Evolutionary conservation across 441 rosid species (phyloP), one percentile per base, ranked within the genome.

Genomic region (Isatis lusitanica): DNA sequence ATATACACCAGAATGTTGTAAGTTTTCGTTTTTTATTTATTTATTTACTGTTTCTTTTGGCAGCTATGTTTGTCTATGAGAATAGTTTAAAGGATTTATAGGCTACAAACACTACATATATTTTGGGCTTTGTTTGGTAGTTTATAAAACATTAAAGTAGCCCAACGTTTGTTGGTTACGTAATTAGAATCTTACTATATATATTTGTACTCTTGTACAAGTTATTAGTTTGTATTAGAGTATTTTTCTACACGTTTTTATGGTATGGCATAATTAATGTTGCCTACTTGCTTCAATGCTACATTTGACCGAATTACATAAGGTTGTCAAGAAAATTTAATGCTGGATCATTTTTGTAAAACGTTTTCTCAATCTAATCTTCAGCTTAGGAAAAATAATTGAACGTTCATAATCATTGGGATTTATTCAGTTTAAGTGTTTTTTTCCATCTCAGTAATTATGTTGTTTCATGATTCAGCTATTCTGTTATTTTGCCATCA

Each of bases 211-310:
- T 18, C 55, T 48, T 48, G 30, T 48, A 9, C 30, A 26, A 26
- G 28, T 26, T 21, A 21, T 21, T 21, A 48, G 4, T 48, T 48
- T 30, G 12, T 55, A 30, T 30, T 26, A 12, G 46, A 58, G 35
- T n/a, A 18, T 69, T 39, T 69, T 39, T 69, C 47, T 46, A 46
- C 66, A 58, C 12, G 57, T 9, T 43, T 68, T 55, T 12, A 12
- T 30, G 38, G 59, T 53, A 8, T 21, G 24, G 24, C 31, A 56
- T 4, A 31, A 57, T 31, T 57, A 58, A 24, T 56, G 40, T 58
- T 44, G 18, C 15, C 31, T 56, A 44, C 43, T 56, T 57, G 43
- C 21, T 68, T 5, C 55, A 68, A 7, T 18, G 18, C 63, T 42
- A 40, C 63, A 42, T 9, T 48, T 48, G 58, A 18, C 46, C 9